phyloP scores from a whole-genome alignment of 2,329 filamentous ascomycete species.

The Exophiala oligosperma region DNA sequence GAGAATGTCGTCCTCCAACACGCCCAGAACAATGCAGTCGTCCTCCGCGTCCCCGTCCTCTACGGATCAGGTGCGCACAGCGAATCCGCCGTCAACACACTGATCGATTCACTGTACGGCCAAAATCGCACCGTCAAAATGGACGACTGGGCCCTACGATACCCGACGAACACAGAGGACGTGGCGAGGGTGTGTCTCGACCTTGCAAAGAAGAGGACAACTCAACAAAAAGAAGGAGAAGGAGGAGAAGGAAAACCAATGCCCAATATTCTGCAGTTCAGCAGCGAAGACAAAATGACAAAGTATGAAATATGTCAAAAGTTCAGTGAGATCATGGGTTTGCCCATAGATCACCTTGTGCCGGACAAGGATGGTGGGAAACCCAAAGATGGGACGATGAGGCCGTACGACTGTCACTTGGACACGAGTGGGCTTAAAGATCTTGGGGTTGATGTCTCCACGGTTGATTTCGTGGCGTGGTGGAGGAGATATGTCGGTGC shows the following conservation, averaged over 20 bases:
- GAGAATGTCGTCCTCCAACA: conserved; percentile 68
- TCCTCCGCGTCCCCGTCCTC: conserved; percentile 78
- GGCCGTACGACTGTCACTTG: conserved; percentile 86
- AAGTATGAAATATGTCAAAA: conserved; percentile 85
- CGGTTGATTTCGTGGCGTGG: conserved; percentile 76
- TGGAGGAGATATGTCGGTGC: conserved; percentile 65
- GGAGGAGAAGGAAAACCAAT: conserved; percentile 52
- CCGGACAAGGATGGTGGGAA: conserved; percentile 63
- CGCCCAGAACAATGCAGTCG: conserved; percentile 56
- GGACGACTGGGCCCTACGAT: conserved; percentile 83
- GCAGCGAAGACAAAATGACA: conserved; percentile 80
- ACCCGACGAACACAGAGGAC: conserved; percentile 87
- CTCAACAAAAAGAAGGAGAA: conserved; percentile 35
- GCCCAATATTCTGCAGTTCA: conserved; percentile 77
- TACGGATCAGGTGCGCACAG: conserved; percentile 66
- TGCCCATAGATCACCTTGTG: conserved; percentile 67
- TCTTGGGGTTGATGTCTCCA: conserved; percentile 71
- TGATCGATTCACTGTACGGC: conserved; percentile 76
- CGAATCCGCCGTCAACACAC: conserved; percentile 80
- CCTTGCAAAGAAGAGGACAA: conserved; percentile 65
- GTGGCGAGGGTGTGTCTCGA: conserved; percentile 77
- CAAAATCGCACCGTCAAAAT: conserved; percentile 65
- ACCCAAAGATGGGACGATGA: conserved; percentile 33
- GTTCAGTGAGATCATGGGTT: conserved; percentile 76
- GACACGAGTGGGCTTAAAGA: conserved; percentile 73